Percentiles rank a stretch among this genome's conserved stretches.
Conservation (phyloP, 495 filamentous ascomycete genomes). For the Eremomyces bilateralis region DNA sequence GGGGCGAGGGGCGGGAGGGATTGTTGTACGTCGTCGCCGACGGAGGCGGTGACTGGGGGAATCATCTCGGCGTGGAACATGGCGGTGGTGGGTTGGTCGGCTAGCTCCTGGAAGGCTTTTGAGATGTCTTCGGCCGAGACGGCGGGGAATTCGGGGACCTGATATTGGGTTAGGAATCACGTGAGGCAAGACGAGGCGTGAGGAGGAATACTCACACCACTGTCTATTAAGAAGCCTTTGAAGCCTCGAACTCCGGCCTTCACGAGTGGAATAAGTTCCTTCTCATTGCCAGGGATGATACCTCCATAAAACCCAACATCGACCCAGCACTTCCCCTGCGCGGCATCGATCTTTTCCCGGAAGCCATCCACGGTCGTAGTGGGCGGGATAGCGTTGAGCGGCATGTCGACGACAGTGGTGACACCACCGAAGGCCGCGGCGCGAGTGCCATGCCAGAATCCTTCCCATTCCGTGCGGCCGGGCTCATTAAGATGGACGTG, state of each 20-base stretch:
- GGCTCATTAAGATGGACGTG: conserved; percentile 98
- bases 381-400: conserved; percentile 87
- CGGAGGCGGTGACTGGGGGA: conserved; percentile 62
- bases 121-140: conserved; percentile 61
- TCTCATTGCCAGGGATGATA: conserved; percentile 73
- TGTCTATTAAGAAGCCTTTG: conserved; percentile 95
- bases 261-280: conserved; percentile 60
- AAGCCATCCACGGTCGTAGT: conserved; percentile 75
- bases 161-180: conserved; percentile 12
- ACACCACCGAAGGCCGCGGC: conserved; percentile 92
- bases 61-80: conserved; percentile 99
- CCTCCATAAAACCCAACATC: conserved; percentile 98
- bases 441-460: conserved; percentile 80
- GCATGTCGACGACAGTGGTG: conserved; percentile 98
- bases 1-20: conserved; percentile 51
- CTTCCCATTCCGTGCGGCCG: conserved; percentile 95
- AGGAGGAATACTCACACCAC: conserved; percentile 43
- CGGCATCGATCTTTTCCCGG: conserved; percentile 67
- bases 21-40: conserved; percentile 53
- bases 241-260: conserved; percentile 78
- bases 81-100: conserved; percentile 57
- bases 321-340: conserved; percentile 84
- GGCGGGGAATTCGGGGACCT: conserved; percentile 88
- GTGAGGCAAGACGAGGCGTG: neutral
- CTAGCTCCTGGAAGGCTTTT: conserved; percentile 56